Evolutionary conservation across 2,329 filamentous ascomycete genomes (phyloP), one percentile per base, ranked within the genome.

Genomic region (Aspergillaceae sp.): DNA sequence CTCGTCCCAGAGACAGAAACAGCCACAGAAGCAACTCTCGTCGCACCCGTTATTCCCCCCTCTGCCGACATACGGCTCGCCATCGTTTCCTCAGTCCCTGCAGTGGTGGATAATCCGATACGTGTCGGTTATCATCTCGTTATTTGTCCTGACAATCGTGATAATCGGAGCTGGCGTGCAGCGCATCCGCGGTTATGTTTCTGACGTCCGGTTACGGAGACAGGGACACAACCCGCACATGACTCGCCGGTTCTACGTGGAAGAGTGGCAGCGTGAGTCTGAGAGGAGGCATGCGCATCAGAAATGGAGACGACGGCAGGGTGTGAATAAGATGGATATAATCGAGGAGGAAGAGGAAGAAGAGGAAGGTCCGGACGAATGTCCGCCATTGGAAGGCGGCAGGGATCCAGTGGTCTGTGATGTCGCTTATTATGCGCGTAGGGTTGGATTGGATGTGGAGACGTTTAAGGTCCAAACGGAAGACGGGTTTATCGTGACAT

Each of bases 391-490:
- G 2, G 88, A 92, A 66, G 88, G 88, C 10, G 89, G 89, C 0
- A 79, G 77, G 5, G 91, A 96, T 63, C 83, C 79, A 3, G 70
- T 96, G 5, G 68, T 86, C 5, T 87, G 86, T 58, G 86, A 96
- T 56, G 79, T 90, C 19, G 77, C 77, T 2, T 92, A 96, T 62
- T 96, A 97, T 61, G 90, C 91, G 1, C 77, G 87, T 19, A 76
- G 90, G 8, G 88, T 95, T 9, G 91, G 91, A 0, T 75, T 97
- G 1, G 88, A 96, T 50, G 79, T 88, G 27, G 90, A 96, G 60
- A 78, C 78, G 7, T 87, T 88, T 57, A 75, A 86, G 42, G 89
- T 96, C 0, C 84, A 94, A 64, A 96, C 91, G 0, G 90, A 96
- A 63, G 91, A 97, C 58, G 90, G 90, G 1, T 96, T 95, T 61